Evolutionary conservation across 1,284 basidiomycete species (phyloP).

Genomic region (Sanghuangporus weigelae): DNA sequence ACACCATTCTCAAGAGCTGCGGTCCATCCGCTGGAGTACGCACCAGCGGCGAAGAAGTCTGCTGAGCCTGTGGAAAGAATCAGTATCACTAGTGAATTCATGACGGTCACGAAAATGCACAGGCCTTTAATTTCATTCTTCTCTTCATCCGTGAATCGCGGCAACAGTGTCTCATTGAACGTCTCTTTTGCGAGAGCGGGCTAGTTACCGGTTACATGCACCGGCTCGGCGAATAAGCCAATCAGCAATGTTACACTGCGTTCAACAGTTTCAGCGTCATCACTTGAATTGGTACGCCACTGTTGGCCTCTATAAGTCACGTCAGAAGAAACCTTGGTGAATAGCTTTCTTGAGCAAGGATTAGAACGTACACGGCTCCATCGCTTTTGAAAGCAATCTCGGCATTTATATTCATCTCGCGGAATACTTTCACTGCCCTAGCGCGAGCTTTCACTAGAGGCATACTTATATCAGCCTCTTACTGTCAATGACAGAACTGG

Average conservation of each 20-base stretch:
- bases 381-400: conserved; percentile 46
- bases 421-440: conserved; percentile 41
- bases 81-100: neutral
- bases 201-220: conserved; percentile 44
- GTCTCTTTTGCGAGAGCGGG: conserved; percentile 41
- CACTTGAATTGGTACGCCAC: conserved; percentile 39
- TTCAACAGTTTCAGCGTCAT: conserved; percentile 39
- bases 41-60: conserved; percentile 45
- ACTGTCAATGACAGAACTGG: neutral
- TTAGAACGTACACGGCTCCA: conserved; percentile 36
- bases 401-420: conserved; percentile 39
- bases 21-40: conserved; percentile 37
- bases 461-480: neutral
- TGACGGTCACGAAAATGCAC: neutral
- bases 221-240: conserved; percentile 39
- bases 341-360: neutral
- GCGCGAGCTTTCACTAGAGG: conserved; percentile 39
- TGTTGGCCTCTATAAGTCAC: conserved; percentile 32
- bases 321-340: neutral
- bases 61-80: conserved; percentile 33
- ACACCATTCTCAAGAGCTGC: conserved; percentile 37
- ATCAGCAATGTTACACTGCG: conserved; percentile 42
- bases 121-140: conserved; percentile 36
- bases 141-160: conserved; percentile 39
- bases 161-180: conserved; percentile 36